Conservation (phyloP, 306 rosid genomes). For the Acacia acuminata region DNA sequence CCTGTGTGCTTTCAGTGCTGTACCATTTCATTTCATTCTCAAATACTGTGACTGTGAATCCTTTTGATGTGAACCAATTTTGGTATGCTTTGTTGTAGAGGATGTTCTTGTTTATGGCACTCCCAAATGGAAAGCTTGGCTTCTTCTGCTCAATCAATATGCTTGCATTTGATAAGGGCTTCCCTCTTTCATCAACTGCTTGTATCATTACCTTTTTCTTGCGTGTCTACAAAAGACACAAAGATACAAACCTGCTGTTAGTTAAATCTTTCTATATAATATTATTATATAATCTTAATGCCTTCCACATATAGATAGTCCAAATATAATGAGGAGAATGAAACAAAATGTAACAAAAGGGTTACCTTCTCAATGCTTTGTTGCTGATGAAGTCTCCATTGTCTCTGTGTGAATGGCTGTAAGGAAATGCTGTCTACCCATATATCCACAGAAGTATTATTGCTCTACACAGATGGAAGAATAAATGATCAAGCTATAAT, state of each 20-base stretch:
- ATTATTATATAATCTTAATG: not conserved
- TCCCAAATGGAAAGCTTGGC: slow-evolving; percentile 56
- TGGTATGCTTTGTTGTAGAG: slow-evolving; percentile 55
- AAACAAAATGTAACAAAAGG: not conserved
- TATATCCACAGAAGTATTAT: slow-evolving; percentile 41
- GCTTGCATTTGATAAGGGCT: slow-evolving; percentile 44
- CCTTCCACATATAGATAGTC: not conserved
- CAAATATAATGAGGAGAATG: slow-evolving; percentile 23
- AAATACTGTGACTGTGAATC: slow-evolving; percentile 66
- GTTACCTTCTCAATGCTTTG: slow-evolving; percentile 51
- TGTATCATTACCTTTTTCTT: slow-evolving; percentile 51
- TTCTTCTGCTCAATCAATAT: slow-evolving; percentile 12
- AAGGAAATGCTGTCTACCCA: slow-evolving; percentile 60
- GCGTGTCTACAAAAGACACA: slow-evolving; percentile 39
- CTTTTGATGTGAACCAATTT: slow-evolving; percentile 57
- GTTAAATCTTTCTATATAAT: not conserved
- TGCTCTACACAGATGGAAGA: slow-evolving; percentile 43
- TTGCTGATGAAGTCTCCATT: slow-evolving; percentile 56
- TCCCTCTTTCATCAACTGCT: slow-evolving; percentile 55
- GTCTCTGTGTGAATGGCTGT: slow-evolving; percentile 47
- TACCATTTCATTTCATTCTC: slow-evolving; percentile 89
- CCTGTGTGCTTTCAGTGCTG: slow-evolving; percentile 44
- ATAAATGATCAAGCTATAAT: not conserved
- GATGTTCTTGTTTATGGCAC: slow-evolving; percentile 56
- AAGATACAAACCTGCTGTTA: not conserved